phyloP scores from a whole-genome alignment of 345 rosid species.

The Firmiana major region DNA sequence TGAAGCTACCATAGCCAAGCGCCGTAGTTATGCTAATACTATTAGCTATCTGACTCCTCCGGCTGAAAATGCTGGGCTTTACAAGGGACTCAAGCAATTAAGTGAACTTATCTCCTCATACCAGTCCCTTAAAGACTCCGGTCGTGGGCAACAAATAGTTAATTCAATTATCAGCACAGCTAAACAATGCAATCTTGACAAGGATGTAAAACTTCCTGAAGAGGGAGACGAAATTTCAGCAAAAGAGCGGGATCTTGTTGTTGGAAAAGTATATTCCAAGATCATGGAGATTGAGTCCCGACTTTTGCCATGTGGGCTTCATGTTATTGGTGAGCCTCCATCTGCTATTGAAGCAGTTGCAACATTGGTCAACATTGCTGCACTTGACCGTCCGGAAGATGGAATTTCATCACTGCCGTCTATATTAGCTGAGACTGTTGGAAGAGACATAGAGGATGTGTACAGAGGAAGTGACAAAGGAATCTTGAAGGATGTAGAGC shows the following conservation, averaged over 20 bases:
- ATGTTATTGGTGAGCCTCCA: slow-evolving; percentile 96
- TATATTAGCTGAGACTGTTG: slow-evolving; percentile 75
- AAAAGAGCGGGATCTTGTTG: slow-evolving; percentile 80
- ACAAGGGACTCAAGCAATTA: slow-evolving; percentile 96
- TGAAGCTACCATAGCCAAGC: slow-evolving; percentile 95
- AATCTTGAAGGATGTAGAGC: slow-evolving; percentile 88
- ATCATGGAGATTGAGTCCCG: slow-evolving; percentile 99
- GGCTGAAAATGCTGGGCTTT: slow-evolving; percentile 98
- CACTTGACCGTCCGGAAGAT: slow-evolving; percentile 85
- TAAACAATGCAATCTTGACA: slow-evolving; percentile 93
- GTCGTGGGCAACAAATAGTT: slow-evolving; percentile 88
- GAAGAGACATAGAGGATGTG: slow-evolving; percentile 77
- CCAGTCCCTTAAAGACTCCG: slow-evolving; percentile 93
- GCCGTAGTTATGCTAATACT: slow-evolving; percentile 96
- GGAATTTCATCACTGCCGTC: slow-evolving; percentile 69
- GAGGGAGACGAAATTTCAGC: slow-evolving; percentile 69
- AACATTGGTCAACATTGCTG: slow-evolving; percentile 92
- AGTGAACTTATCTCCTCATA: slow-evolving; percentile 94
- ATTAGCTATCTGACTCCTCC: slow-evolving; percentile 98
- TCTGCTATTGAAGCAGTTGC: slow-evolving; percentile 98
- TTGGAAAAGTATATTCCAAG: slow-evolving; percentile 95
- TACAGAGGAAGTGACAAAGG: slow-evolving; percentile 90
- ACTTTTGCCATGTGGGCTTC: slow-evolving; percentile 95
- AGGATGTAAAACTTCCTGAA: slow-evolving; percentile 85
- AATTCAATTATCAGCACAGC: slow-evolving; percentile 95